Evolutionary conservation across 352 stramenopile genomes (phyloP), one percentile per base, ranked within the genome.

Genomic region (Phytophthora chlamydospora): DNA sequence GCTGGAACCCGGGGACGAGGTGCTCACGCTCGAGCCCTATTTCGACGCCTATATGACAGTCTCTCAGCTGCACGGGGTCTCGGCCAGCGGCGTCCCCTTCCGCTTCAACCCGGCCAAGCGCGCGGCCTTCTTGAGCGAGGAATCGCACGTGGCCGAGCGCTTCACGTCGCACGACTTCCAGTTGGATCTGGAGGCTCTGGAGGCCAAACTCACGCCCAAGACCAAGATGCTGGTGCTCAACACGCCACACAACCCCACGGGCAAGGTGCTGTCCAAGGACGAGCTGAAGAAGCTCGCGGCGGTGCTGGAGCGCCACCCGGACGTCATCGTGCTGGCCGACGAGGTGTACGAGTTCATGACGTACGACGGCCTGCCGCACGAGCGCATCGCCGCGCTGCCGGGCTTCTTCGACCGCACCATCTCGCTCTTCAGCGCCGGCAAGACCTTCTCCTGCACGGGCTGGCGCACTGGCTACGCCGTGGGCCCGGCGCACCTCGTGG

Each of bases 261-360:
- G 97, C 29, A 99, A 99, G 74, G 93, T 99, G 8, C 98, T 99
- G 64, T 90, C 89, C 4, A 66, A 66, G n/a, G 57, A 77, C 8
- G 97, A 99, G 82, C 89, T 99, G 55, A 70, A 97, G 38, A 71
- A 77, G 8, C 96, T 99, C 58, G 94, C 93, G 7, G 38, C 77
- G 0, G 79, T 98, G 24, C 62, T 98, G 41, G 21, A 82, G 31
- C 84, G 77, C 38, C 78, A 98, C 75, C 93, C 94, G 27, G 67
- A 97, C 32, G 72, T 96, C 16, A 64, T 98, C 17, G 93, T 99
- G 14, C 79, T 99, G 29, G 95, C 93, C 5, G 97, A 99, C 71
- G 97, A 99, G 71, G 97, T 99, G 13, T 99, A 99, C 80, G 98
- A 99, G 81, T 98, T 98, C 68, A 98, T 99, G 83, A 89, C 93